phyloP scores from a whole-genome alignment of 2,329 filamentous ascomycete genomes.

The Colletotrichum sp. region DNA sequence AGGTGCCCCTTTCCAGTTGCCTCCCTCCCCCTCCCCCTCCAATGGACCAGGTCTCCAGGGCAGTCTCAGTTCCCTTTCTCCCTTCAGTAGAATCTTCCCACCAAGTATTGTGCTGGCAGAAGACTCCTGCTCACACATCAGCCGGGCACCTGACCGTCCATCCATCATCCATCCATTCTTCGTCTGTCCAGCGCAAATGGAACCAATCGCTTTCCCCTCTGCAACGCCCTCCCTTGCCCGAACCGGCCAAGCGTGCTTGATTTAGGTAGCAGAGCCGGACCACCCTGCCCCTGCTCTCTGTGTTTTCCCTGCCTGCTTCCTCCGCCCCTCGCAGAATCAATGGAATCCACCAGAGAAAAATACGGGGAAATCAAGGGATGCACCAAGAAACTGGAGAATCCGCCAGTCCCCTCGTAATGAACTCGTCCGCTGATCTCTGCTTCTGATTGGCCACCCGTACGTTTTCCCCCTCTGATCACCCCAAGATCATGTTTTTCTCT shows the following conservation, averaged over 20 bases:
- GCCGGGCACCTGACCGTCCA: neutral
- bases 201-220: neutral
- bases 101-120: too few species aligned
- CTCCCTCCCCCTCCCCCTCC: neutral
- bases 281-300: neutral
- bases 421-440: neutral
- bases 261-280: neutral
- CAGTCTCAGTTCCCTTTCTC: neutral
- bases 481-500: neutral
- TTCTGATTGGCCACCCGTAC: neutral
- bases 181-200: neutral
- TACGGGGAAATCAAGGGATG: neutral
- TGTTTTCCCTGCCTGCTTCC: neutral
- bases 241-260: neutral
- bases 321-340: neutral
- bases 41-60: neutral
- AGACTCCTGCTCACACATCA: neutral
- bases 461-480: neutral
- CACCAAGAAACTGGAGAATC: neutral
- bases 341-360: neutral
- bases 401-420: slow-evolving; percentile 1
- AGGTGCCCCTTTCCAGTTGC: neutral
- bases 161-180: neutral
- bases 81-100: neutral
- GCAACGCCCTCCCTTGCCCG: neutral